A percentile compares a stretch with the other conserved stretches of the same genome.
phyloP scores from a whole-genome alignment of 2,329 filamentous ascomycete genomes.

The Sporothrix sp. region DNA sequence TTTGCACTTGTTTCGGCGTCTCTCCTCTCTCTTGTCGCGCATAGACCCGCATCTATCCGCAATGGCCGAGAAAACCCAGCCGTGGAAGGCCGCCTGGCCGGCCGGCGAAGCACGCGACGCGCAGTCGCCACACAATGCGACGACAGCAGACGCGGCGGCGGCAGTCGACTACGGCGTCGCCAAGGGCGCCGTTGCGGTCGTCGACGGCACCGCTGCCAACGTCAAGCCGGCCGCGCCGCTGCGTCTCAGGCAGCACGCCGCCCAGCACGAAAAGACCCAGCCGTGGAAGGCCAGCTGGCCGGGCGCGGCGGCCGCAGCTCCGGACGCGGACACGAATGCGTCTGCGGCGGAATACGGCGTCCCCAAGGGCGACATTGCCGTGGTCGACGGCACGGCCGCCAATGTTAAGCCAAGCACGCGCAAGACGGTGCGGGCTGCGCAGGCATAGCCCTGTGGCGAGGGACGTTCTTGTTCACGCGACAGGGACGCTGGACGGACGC shows the following conservation, averaged over 20 bases:
- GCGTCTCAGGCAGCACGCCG: slow-evolving; percentile 1
- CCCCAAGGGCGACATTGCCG: slow-evolving; percentile 9
- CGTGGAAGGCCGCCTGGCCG: slow-evolving; percentile 16
- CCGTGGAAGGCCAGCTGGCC: slow-evolving; percentile 16
- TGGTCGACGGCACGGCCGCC: slow-evolving; percentile 15
- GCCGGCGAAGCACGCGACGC: background rate
- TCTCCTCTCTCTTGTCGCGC: background rate
- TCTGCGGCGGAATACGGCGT: slow-evolving; percentile 9
- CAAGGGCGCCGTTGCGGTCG: slow-evolving; percentile 10
- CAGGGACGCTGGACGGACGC: too few species aligned
- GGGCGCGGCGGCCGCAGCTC: background rate
- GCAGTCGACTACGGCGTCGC: slow-evolving; percentile 10
- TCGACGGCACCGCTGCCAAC: slow-evolving; percentile 15
- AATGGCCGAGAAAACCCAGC: slow-evolving; percentile 15
- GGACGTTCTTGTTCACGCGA: too few species aligned
- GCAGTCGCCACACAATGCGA: too few species aligned
- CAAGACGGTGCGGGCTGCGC: slow-evolving; percentile 6
- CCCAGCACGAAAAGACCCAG: slow-evolving; percentile 7
- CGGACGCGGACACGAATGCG: background rate
- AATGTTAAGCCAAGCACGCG: slow-evolving; percentile 12
- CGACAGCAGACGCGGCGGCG: background rate
- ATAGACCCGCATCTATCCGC: background rate
- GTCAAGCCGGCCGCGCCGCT: slow-evolving; percentile 12
- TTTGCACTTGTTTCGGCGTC: background rate
- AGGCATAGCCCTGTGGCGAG: too few species aligned